These are phyloP conservation scores for Galerina sulciceps DNA, from an alignment of 768 basidiomycete genomes.

Conservation along the genomic window DNA sequence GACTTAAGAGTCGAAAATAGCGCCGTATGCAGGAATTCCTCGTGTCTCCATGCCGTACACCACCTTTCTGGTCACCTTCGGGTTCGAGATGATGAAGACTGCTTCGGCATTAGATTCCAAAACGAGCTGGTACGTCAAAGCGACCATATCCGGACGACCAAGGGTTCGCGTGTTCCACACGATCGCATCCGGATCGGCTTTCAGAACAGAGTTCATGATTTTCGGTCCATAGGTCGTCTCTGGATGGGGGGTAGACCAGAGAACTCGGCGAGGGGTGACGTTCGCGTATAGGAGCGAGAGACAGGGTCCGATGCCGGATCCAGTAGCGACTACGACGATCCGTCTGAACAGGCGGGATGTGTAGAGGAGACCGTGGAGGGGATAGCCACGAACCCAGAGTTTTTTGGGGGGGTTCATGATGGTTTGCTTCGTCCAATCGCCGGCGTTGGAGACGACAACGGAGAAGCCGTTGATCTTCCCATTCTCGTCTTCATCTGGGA, in stretches of 20 bases:
- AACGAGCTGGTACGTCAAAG: slow-evolving; percentile 41
- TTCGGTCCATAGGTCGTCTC: slow-evolving; percentile 44
- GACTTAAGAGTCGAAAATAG: slow-evolving; percentile 44
- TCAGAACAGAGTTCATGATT: slow-evolving; percentile 41
- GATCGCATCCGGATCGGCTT: slow-evolving; percentile 41
- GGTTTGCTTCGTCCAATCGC: slow-evolving; percentile 57
- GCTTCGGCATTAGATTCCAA: slow-evolving; percentile 42
- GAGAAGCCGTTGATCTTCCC: slow-evolving; percentile 48
- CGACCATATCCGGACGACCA: slow-evolving; percentile 45
- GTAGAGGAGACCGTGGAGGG: slow-evolving; percentile 52
- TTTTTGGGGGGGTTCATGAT: slow-evolving; percentile 53
- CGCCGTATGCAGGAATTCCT: slow-evolving; percentile 44
- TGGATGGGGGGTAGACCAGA: slow-evolving; percentile 47
- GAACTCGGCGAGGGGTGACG: slow-evolving; percentile 38
- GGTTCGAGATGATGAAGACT: slow-evolving; percentile 45
- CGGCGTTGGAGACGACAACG: slow-evolving; percentile 56
- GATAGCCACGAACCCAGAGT: slow-evolving; percentile 59
- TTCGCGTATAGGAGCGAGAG: slow-evolving; percentile 39
- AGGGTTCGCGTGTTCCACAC: slow-evolving; percentile 44
- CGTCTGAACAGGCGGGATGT: slow-evolving; percentile 54
- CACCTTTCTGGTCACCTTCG: slow-evolving; percentile 41
- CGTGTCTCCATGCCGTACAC: slow-evolving; percentile 44
- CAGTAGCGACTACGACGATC: slow-evolving; percentile 58
- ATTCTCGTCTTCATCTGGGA: slow-evolving; percentile 36
- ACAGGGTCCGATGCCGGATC: slow-evolving; percentile 56